Evolutionary conservation across 2,329 filamentous ascomycete genomes (phyloP).

Genomic region (Leptographium procerum): DNA sequence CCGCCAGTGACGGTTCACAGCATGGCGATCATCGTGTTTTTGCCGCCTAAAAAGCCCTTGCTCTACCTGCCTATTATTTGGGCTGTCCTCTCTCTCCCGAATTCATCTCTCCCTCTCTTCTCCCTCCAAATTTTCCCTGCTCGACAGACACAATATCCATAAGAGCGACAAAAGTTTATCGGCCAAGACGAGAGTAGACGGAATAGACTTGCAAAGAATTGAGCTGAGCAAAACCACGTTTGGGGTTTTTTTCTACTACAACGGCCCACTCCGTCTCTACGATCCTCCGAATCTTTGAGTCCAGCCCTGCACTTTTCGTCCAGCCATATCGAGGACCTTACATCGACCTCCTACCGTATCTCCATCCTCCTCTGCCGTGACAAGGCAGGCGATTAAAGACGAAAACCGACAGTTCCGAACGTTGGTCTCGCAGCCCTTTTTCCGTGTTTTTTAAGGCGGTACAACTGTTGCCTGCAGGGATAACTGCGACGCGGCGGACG

Average conservation of each 20-base stretch:
- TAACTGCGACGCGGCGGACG: neutral
- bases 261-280: neutral
- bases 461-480: neutral
- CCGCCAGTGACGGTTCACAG: neutral
- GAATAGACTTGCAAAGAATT: neutral
- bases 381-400: neutral
- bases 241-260: neutral
- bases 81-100: neutral
- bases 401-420: neutral
- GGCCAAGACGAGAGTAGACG: neutral
- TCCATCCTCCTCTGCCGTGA: neutral
- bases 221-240: no score
- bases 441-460: neutral
- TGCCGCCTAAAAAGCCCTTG: neutral
- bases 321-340: no score
- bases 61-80: neutral
- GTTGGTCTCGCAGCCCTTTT: neutral
- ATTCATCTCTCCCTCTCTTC: neutral
- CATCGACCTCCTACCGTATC: neutral
- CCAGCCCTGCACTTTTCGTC: neutral
- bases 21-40: neutral
- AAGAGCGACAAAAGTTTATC: neutral
- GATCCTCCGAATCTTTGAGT: neutral
- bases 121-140: neutral
- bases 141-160: neutral